Evolutionary conservation across 1,284 basidiomycete species (phyloP).

Genomic region (Pseudozyma thailandica): DNA sequence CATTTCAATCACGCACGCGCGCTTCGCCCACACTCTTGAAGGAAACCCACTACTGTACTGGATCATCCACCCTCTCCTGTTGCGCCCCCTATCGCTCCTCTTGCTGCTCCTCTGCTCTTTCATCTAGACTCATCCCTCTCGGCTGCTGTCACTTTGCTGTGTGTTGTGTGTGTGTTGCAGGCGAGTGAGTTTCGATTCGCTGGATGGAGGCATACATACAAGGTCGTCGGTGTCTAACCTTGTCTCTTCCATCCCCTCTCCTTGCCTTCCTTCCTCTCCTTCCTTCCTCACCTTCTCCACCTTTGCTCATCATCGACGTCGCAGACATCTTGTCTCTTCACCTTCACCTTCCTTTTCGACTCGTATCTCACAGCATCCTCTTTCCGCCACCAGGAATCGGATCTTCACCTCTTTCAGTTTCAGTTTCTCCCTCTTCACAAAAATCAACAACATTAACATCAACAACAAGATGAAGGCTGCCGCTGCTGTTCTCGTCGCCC

Average conservation of each 20-base stretch:
- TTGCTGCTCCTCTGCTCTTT: too few relatives aligned
- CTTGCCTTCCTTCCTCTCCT: background rate
- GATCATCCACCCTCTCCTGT: too few relatives aligned
- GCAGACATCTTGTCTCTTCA: slow-evolving; percentile 1
- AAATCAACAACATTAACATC: slow-evolving; percentile 3
- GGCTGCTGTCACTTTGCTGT: too few relatives aligned
- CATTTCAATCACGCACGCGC: too few relatives aligned
- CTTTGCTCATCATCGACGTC: slow-evolving; percentile 9
- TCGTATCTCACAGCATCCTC: background rate
- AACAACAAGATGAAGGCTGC: slow-evolving; percentile 33
- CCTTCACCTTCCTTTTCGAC: slow-evolving; percentile 8
- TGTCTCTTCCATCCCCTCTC: background rate
- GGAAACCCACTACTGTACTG: too few relatives aligned
- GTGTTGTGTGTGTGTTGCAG: too few relatives aligned
- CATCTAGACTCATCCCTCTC: too few relatives aligned
- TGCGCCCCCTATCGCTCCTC: too few relatives aligned
- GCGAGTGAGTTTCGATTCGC: too few relatives aligned
- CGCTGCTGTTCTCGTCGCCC: slow-evolving; percentile 33
- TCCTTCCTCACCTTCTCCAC: slow-evolving; percentile 8
- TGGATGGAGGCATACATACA: background rate
- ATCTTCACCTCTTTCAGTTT: slow-evolving; percentile 2
- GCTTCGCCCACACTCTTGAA: too few relatives aligned
- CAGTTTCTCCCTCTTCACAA: slow-evolving; percentile 9
- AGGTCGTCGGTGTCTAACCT: slow-evolving; percentile 2
- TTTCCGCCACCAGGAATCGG: slow-evolving; percentile 6